Percentiles rank a stretch among this genome's conserved stretches.
Evolutionary conservation across 805 yeast genomes (phyloP).

Genomic region (Candida sakaeoensis): DNA sequence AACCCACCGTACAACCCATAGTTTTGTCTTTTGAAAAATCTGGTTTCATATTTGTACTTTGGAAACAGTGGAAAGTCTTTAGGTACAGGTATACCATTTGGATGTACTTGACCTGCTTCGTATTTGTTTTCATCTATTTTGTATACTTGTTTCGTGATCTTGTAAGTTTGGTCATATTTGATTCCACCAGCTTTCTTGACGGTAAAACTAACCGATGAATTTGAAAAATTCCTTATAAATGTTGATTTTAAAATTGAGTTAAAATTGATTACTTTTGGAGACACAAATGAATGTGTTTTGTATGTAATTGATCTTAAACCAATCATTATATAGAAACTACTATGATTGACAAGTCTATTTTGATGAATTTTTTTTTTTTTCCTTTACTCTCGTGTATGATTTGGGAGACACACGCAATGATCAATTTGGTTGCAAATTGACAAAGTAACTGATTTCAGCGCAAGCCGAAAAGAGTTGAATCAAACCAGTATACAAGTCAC

Average conservation of each 20-base stretch:
- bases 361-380: neutral
- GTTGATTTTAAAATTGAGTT: neutral
- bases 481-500: too few relatives aligned
- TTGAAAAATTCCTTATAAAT: conserved; percentile 7
- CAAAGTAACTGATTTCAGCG: neutral
- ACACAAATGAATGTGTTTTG: conserved; percentile 3
- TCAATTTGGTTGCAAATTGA: conserved; percentile 1
- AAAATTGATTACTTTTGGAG: neutral
- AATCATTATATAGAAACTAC: neutral
- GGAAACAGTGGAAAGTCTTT: conserved; percentile 21
- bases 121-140: conserved; percentile 33
- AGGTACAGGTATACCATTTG: conserved; percentile 24
- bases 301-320: neutral
- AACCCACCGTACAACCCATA: conserved; percentile 90
- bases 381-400: neutral
- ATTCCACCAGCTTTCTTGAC: conserved; percentile 7
- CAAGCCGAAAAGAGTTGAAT: neutral
- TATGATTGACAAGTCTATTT: neutral
- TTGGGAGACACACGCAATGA: neutral
- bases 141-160: conserved; percentile 37
- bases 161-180: conserved; percentile 33
- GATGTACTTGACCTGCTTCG: conserved; percentile 35
- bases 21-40: conserved; percentile 77
- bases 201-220: conserved; percentile 4
- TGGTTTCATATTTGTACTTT: conserved; percentile 55